Conservation (phyloP, 768 basidiomycete genomes). For the Galerina marginata region DNA sequence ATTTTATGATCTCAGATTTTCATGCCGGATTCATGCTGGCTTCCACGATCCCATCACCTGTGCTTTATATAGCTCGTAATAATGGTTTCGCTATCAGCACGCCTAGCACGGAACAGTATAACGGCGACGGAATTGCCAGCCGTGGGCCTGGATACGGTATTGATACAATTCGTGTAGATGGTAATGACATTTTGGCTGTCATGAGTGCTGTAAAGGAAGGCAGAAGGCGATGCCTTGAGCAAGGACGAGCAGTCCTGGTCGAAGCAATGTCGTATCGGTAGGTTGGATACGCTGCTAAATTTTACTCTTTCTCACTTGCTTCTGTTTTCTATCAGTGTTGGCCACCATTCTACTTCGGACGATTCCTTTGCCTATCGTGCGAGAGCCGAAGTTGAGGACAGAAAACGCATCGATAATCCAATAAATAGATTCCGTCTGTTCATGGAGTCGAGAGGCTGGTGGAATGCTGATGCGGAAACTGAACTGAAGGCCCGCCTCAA, state of each 20-base stretch:
- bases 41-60: constrained; percentile 76
- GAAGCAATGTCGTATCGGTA: constrained; percentile 93
- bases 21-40: constrained; percentile 88
- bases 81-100: constrained; percentile 97
- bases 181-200: constrained; percentile 91
- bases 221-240: constrained; percentile 70
- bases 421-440: constrained; percentile 84
- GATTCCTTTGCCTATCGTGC: constrained; percentile 94
- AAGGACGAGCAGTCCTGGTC: constrained; percentile 81
- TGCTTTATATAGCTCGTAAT: constrained; percentile 76
- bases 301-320: constrained; percentile 5
- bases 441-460: constrained; percentile 86
- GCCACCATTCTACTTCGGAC: constrained; percentile 96
- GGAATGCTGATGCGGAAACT: constrained; percentile 77
- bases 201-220: constrained; percentile 75
- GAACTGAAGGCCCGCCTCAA: constrained; percentile 71
- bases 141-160: constrained; percentile 93
- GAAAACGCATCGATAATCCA: constrained; percentile 91
- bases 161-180: constrained; percentile 91
- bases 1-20: constrained; percentile 62
- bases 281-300: constrained; percentile 18
- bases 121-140: constrained; percentile 91
- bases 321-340: constrained; percentile 56
- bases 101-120: constrained; percentile 85
- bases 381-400: constrained; percentile 88